Evolutionary conservation across 208 protist genomes (phyloP), one percentile per base, ranked within the genome.

Genomic region (Strigomonas culicis): DNA sequence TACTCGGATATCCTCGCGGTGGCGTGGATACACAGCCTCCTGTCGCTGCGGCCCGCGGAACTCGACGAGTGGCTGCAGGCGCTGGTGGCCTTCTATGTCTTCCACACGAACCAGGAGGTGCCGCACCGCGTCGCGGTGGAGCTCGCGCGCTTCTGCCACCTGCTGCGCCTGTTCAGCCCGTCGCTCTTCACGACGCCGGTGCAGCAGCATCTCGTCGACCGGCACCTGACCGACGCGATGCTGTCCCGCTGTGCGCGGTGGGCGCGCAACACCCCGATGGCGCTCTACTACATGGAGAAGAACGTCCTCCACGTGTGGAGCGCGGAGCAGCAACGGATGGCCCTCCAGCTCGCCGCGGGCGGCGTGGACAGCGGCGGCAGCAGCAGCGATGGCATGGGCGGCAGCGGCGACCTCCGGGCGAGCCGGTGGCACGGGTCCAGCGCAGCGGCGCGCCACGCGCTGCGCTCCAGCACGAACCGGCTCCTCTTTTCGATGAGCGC

Each of bases 1-100:
- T 91, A 81, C 52, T 87, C 82, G 19, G 75, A 88, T 63, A 74
- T 95, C 25, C 46, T 95, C 41, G 70, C 85, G 0, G 66, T 95
- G 27, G 83, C 86, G 1, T 80, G 92, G 52, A 59, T 95, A 19
- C 88, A 86, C 1, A 70, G 82, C 49, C 72, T 92, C 27, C 74
- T 79, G 52, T 68, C 28, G 19, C 71, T 67, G n/a, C 76, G 49
- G 65, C 55, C 61, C 8, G 70, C 73, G 57, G 73, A 70, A 68
- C 41, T 82, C 52, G 68, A 49, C 19, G 63, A 68, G 30, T 91
- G 84, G 79, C 72, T 93, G 75, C 47, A 73, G 56, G 75, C 82
- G 34, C 57, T 95, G 6, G 72, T 76, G 34, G 59, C 66, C 28
- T 92, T 93, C 63, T 76, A 82, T 31, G 46, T 27, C 51, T 71